Evolutionary conservation across 441 rosid species (phyloP), one percentile per base, ranked within the genome.

Genomic region (Croton laevigatus): DNA sequence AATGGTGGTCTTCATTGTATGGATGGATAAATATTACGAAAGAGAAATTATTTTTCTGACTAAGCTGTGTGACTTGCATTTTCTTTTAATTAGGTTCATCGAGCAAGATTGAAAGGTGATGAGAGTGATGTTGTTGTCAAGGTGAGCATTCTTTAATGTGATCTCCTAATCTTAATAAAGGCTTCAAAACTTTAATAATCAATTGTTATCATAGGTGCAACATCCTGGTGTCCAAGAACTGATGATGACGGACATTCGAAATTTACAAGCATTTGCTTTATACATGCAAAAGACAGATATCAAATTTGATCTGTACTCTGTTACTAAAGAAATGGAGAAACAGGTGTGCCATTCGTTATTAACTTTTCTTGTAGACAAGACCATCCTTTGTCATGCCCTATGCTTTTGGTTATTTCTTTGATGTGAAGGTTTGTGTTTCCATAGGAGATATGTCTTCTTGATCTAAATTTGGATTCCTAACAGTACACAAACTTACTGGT

Each of bases 171-270:
- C 76, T 65, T 61, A 55, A 12, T 5, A 42, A 37, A 55, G 51
- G 46, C 66, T 58, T n/a, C 51, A 59, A 59, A 74, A 69, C 66
- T 74, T 77, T 78, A 78, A 80, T 52, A 60, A 37, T 77, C 55
- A 59, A 59, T 65, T 38, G 32, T 57, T 61, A 13, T 78, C 55
- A 72, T 77, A 94, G 98, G 97, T 94, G 78, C 98, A 94, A 80
- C 98, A 90, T 84, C 98, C 97, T 70, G 98, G 97, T 71, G 81
- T 91, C 67, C 87, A 88, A 76, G 84, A 84, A 70, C 83, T 91
- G 82, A 91, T 94, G 98, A 90, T 90, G 97, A 94, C 96, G n/a
- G 98, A 94, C 75, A 90, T 94, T 72, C 87, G 83, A 71, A 94
- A 94, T 80, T 73, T 91, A 82, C 98, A 94, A 86, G 88, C 89